phyloP scores from a whole-genome alignment of 176 grass and related monocot species.

The Saccharum spontaneum region DNA sequence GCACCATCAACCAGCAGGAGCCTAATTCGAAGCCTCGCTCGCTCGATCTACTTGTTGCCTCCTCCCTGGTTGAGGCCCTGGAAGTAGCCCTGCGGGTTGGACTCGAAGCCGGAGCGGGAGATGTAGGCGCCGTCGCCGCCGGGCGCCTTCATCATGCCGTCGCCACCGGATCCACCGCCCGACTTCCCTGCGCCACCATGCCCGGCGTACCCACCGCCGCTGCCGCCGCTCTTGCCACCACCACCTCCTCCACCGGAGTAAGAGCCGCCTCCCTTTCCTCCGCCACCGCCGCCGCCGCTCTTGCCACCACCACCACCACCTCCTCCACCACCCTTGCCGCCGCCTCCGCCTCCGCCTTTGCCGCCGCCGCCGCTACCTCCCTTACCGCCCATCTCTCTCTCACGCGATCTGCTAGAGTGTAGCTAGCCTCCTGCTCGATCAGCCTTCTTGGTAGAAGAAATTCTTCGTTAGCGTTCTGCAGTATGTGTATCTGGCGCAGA shows the following conservation, averaged over 20 bases:
- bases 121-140: conserved; percentile 11
- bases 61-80: conserved; percentile 33
- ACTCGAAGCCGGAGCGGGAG: conserved; percentile 27
- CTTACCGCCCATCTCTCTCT: conserved; percentile 15
- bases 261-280: background rate
- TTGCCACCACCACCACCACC: background rate
- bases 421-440: no score
- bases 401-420: background rate
- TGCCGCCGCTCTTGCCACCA: background rate
- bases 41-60: background rate
- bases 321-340: background rate
- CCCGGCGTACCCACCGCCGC: background rate
- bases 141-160: conserved; percentile 20
- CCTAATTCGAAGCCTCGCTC: no score
- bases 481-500: no score
- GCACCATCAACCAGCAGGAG: background rate
- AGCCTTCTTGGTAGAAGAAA: no score
- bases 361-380: background rate
- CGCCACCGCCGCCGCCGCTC: background rate
- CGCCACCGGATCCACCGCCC: background rate
- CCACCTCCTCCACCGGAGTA: background rate
- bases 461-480: no score
- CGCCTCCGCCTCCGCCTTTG: no score
- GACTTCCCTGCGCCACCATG: background rate
- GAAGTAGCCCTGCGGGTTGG: conserved; percentile 37